These are phyloP conservation scores for Penicillium antarcticum DNA, from an alignment of 495 filamentous ascomycete genomes.

Conservation along the genomic window DNA sequence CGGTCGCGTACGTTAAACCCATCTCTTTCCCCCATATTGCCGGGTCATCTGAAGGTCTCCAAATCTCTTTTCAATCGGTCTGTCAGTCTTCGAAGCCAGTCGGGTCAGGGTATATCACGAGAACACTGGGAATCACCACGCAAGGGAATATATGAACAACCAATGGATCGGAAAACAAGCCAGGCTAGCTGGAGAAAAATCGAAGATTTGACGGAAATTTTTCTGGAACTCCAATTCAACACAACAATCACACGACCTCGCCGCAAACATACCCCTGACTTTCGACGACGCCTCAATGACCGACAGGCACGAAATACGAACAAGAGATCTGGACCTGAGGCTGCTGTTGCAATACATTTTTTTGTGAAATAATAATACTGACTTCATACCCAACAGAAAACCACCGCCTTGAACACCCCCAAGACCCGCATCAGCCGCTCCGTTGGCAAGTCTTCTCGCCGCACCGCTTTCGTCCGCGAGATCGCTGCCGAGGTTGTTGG, in stretches of 20 bases:
- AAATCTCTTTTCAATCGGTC: slow-evolving; percentile 17
- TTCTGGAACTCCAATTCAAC: background rate
- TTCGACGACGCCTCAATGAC: background rate
- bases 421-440: slow-evolving; percentile 84
- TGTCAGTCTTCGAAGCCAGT: slow-evolving; percentile 12
- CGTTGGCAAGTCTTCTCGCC: slow-evolving; percentile 89
- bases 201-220: background rate
- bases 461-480: slow-evolving; percentile 88
- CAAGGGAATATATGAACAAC: background rate
- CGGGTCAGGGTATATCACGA: slow-evolving; percentile 13
- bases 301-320: slow-evolving; percentile 1
- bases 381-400: slow-evolving; percentile 64
- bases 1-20: slow-evolving; percentile 70
- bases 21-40: slow-evolving; percentile 9
- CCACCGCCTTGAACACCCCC: slow-evolving; percentile 73
- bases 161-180: background rate
- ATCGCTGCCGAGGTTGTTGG: slow-evolving; percentile 91
- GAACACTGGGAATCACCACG: slow-evolving; percentile 1
- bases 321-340: background rate
- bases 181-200: background rate
- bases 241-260: slow-evolving; percentile 9
- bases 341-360: background rate
- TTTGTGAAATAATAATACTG: slow-evolving; percentile 23
- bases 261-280: background rate
- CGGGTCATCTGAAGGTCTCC: slow-evolving; percentile 5